Evolutionary conservation across 2,329 filamentous ascomycete genomes (phyloP).

Genomic region (Fusarium sarcochroum): DNA sequence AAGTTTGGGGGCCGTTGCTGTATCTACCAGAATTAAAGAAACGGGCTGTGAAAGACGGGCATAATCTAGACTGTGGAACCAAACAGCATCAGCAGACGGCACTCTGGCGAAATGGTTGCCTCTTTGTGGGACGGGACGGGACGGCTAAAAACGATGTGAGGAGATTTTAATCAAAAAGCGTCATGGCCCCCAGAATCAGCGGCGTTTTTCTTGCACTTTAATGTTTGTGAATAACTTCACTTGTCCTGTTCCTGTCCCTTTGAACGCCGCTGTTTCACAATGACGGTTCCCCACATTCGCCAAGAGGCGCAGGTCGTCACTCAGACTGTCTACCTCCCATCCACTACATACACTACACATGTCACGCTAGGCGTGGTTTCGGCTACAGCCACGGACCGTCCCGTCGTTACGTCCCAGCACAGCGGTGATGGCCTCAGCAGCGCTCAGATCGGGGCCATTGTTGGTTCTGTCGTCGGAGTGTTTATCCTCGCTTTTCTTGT

Average conservation of each 20-base stretch:
- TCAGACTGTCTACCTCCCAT: slow-evolving; percentile 54
- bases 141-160: not conserved
- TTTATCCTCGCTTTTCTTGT: slow-evolving; percentile 53
- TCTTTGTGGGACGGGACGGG: slow-evolving; percentile 27
- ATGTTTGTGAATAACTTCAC: slow-evolving; percentile 37
- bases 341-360: slow-evolving; percentile 55
- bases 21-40: not conserved
- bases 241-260: not conserved
- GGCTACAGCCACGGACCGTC: slow-evolving; percentile 27
- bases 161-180: slow-evolving; percentile 34
- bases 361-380: slow-evolving; percentile 50
- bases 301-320: slow-evolving; percentile 53
- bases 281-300: slow-evolving; percentile 40
- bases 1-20: slow-evolving; percentile 15
- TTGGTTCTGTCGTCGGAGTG: slow-evolving; percentile 57
- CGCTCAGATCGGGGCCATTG: slow-evolving; percentile 58
- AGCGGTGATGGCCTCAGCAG: slow-evolving; percentile 49
- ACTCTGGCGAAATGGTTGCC: slow-evolving; percentile 39
- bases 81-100: slow-evolving; percentile 43
- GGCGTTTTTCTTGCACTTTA: slow-evolving; percentile 30
- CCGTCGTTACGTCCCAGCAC: slow-evolving; percentile 33
- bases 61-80: slow-evolving; percentile 8
- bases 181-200: slow-evolving; percentile 15
- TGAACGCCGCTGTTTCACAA: not conserved
- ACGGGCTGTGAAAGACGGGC: slow-evolving; percentile 10